Evolutionary conservation across 768 basidiomycete species (phyloP).

Genomic region (Chiua virens): DNA sequence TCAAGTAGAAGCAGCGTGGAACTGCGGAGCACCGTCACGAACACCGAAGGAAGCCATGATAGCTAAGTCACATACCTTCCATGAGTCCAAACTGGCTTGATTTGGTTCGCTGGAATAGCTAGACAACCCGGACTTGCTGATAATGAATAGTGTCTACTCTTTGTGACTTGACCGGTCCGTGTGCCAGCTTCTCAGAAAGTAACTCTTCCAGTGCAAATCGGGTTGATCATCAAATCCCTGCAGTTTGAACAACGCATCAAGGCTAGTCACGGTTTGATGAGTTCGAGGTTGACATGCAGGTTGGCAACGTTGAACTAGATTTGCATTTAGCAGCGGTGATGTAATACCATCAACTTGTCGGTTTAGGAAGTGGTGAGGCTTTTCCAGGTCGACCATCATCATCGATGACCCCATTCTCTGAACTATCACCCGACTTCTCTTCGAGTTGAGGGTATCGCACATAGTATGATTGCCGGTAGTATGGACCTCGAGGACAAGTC

Average conservation of each 20-base stretch:
- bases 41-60: slow-evolving; percentile 6
- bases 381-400: too few species aligned
- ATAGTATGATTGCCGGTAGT: too few species aligned
- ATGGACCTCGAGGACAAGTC: too few species aligned
- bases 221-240: neutral
- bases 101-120: slow-evolving; percentile 2
- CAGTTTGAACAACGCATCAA: neutral
- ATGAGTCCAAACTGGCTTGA: neutral
- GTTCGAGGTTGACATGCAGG: neutral
- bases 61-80: slow-evolving; percentile 9
- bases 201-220: neutral
- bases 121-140: neutral
- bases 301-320: too few species aligned
- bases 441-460: too few species aligned
- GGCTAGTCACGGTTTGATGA: neutral
- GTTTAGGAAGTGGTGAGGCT: too few species aligned
- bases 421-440: too few species aligned
- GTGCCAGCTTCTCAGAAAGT: neutral
- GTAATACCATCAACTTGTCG: neutral
- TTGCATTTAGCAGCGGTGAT: neutral
- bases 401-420: too few species aligned
- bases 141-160: neutral
- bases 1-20: slow-evolving; percentile 19
- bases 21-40: slow-evolving; percentile 24
- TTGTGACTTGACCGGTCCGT: neutral